These are phyloP conservation scores for Coemansia sp. DNA, from an alignment of 192 early-diverging fungal genomes.

Conservation along the genomic window DNA sequence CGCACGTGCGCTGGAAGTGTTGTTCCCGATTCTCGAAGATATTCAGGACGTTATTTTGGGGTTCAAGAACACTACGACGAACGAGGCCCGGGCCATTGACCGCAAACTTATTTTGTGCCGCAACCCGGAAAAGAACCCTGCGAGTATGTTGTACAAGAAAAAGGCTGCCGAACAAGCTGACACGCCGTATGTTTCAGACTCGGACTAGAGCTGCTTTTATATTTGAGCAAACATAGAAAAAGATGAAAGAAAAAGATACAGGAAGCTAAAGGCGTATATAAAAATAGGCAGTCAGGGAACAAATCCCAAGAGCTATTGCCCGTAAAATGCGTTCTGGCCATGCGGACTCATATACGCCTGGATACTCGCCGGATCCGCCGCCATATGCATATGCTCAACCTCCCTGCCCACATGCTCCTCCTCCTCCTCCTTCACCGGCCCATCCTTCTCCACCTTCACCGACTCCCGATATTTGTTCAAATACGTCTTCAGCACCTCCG, in stretches of 20 bases:
- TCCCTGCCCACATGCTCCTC: constrained; percentile 15
- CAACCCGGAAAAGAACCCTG: constrained; percentile 76
- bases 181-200: constrained; percentile 46
- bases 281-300: neutral
- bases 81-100: constrained; percentile 63
- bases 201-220: constrained; percentile 20
- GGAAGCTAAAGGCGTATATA: neutral
- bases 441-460: constrained; percentile 53
- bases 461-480: constrained; percentile 83
- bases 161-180: constrained; percentile 31
- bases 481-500: constrained; percentile 85
- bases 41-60: constrained; percentile 54
- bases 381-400: constrained; percentile 25
- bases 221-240: neutral
- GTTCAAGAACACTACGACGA: constrained; percentile 39
- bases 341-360: constrained; percentile 49
- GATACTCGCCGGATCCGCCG: constrained; percentile 29
- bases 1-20: constrained; percentile 37
- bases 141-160: constrained; percentile 60
- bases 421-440: constrained; percentile 20
- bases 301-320: constrained; percentile 9
- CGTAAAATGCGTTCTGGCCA: constrained; percentile 44
- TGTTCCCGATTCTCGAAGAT: constrained; percentile 55
- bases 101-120: constrained; percentile 62
- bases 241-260: neutral